Percentiles rank a stretch among this genome's conserved stretches.
Conservation (phyloP, 108 stramenopile species). For the Poteriospumella lacustris region DNA sequence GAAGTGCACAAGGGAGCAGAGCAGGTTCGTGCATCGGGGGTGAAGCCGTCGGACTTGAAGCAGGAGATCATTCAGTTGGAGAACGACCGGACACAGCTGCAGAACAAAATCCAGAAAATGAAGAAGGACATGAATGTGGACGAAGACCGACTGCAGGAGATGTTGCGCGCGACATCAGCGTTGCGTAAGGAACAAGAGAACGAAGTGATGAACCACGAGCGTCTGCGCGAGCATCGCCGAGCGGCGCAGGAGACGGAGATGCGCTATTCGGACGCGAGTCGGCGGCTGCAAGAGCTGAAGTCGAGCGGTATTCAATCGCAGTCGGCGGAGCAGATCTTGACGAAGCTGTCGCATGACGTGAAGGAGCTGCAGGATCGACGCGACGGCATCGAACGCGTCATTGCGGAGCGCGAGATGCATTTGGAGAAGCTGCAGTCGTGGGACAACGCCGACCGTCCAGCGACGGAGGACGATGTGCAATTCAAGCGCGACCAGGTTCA, state of each 20-base stretch:
- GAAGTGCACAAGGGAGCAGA: constrained; percentile 66
- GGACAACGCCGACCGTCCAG: not conserved
- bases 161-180: constrained; percentile 49
- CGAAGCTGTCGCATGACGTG: constrained; percentile 46
- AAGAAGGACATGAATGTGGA: constrained; percentile 36
- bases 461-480: constrained; percentile 22
- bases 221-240: constrained; percentile 45
- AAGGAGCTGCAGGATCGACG: constrained; percentile 35
- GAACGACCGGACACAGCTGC: constrained; percentile 54
- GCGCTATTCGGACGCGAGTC: constrained; percentile 29
- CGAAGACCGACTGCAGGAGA: constrained; percentile 51
- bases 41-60: constrained; percentile 48
- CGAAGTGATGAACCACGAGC: constrained; percentile 55
- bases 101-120: constrained; percentile 48
- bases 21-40: constrained; percentile 30
- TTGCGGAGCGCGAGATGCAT: not conserved
- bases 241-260: constrained; percentile 42
- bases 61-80: constrained; percentile 58
- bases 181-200: constrained; percentile 68
- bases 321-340: constrained; percentile 37
- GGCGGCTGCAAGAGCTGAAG: constrained; percentile 37
- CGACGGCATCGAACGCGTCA: not conserved
- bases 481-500: constrained; percentile 27
- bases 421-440: constrained; percentile 12
- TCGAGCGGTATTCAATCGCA: constrained; percentile 10